These are phyloP conservation scores for Ascocoryne sarcoides DNA, from an alignment of 2,329 filamentous ascomycete genomes.

Conservation along the genomic window DNA sequence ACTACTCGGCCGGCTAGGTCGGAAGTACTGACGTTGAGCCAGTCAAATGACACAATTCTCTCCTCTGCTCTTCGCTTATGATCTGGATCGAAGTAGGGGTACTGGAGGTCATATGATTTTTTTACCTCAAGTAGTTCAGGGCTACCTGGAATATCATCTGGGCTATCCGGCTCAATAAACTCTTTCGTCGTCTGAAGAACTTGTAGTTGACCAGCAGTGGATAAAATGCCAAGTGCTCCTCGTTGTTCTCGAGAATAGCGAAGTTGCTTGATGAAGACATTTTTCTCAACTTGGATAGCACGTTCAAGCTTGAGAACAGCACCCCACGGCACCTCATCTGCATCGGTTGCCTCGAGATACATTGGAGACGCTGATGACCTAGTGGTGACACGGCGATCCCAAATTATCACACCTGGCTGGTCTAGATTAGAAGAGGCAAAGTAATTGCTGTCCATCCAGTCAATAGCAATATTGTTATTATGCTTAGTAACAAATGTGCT, in stretches of 20 bases:
- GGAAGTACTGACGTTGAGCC: slow-evolving; percentile 50
- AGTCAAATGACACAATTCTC: slow-evolving; percentile 59
- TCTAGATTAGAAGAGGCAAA: slow-evolving; percentile 74
- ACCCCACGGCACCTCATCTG: slow-evolving; percentile 55
- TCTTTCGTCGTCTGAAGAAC: slow-evolving; percentile 51
- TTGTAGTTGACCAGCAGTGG: slow-evolving; percentile 54
- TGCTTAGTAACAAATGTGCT: slow-evolving; percentile 57
- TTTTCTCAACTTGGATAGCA: slow-evolving; percentile 45
- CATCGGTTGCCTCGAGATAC: slow-evolving; percentile 50
- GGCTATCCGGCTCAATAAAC: slow-evolving; percentile 33
- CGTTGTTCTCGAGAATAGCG: slow-evolving; percentile 55
- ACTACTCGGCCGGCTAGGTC: slow-evolving; percentile 48
- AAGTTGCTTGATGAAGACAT: slow-evolving; percentile 52
- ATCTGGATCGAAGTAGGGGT: slow-evolving; percentile 41
- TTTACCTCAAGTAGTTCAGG: slow-evolving; percentile 52
- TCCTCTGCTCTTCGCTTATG: slow-evolving; percentile 41
- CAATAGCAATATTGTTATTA: slow-evolving; percentile 66
- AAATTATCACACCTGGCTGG: slow-evolving; percentile 65
- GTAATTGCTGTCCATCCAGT: slow-evolving; percentile 73
- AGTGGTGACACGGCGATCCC: slow-evolving; percentile 61
- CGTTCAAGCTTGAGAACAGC: slow-evolving; percentile 48
- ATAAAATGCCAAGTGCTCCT: slow-evolving; percentile 52
- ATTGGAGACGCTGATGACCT: slow-evolving; percentile 42
- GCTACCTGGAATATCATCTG: slow-evolving; percentile 39
- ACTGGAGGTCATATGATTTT: slow-evolving; percentile 53